Conservation (phyloP, 257 asterid species). For the Orobanche coerulescens region DNA sequence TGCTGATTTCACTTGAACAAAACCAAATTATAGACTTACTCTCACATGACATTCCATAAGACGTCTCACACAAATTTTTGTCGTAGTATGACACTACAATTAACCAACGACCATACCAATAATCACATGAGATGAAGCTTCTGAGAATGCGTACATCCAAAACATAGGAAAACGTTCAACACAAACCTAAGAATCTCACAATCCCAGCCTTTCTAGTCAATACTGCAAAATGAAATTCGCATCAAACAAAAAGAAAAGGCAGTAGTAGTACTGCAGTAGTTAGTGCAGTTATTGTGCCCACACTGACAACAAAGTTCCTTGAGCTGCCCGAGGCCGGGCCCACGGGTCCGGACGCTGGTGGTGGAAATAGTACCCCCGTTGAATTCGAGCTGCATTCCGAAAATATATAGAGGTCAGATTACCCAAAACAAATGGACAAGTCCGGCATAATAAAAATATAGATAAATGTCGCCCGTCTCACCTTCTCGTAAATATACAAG, state of each 20-base stretch:
- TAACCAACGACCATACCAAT: no score
- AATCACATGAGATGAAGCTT: no score
- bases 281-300: constrained; percentile 26
- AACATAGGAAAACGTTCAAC: no score
- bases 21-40: no score
- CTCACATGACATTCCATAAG: no score
- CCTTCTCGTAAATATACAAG: constrained; percentile 80
- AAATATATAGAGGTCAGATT: not conserved
- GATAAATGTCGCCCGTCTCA: constrained; percentile 22
- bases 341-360: constrained; percentile 56
- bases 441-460: not conserved
- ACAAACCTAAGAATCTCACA: not conserved
- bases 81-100: no score
- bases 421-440: not conserved
- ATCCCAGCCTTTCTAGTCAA: not conserved
- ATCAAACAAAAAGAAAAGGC: constrained; percentile 24
- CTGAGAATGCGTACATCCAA: no score
- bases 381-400: constrained; percentile 42
- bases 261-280: no score
- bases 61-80: no score
- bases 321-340: constrained; percentile 31
- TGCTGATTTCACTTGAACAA: no score
- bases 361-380: constrained; percentile 31
- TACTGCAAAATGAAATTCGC: constrained; percentile 27
- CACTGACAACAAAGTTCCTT: constrained; percentile 13